phyloP scores from a whole-genome alignment of 148 eudicot species.

The Fagopyrum tataricum region DNA sequence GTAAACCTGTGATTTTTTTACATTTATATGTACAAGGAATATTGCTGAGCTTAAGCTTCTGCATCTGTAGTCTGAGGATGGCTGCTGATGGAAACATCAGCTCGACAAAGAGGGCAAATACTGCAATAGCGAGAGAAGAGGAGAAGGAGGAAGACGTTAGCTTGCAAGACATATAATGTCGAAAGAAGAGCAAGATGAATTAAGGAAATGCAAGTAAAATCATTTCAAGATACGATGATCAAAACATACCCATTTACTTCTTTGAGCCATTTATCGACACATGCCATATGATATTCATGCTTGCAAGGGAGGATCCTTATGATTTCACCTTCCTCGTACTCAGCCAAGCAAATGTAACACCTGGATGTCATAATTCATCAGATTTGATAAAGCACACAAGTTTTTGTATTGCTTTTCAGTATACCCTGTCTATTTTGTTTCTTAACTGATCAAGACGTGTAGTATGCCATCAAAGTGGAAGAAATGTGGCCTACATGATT shows the following conservation, averaged over 20 bases:
- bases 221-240: not conserved
- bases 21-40: not conserved
- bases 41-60: not conserved
- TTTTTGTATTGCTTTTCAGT: not conserved
- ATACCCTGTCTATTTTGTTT: not conserved
- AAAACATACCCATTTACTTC: constrained; percentile 68
- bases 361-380: constrained; percentile 19
- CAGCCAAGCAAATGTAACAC: constrained; percentile 77
- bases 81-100: constrained; percentile 5
- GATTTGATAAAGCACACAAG: too few relatives aligned
- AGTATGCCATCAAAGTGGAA: too few relatives aligned
- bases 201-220: not conserved
- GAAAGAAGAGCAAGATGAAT: not conserved
- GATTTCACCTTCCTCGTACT: constrained; percentile 63
- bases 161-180: not conserved
- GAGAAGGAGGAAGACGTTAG: not conserved
- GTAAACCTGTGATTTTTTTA: constrained; percentile 3
- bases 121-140: not conserved
- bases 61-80: constrained; percentile 5
- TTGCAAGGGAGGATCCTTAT: constrained; percentile 78
- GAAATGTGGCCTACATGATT: not conserved
- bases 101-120: constrained; percentile 7
- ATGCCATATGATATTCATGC: constrained; percentile 64
- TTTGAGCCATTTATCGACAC: constrained; percentile 91
- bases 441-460: too few relatives aligned